A percentile compares a stretch with the other conserved stretches of the same genome.
Evolutionary conservation across 495 filamentous ascomycete species (phyloP).

Genomic region (Pyrenula massariospora): DNA sequence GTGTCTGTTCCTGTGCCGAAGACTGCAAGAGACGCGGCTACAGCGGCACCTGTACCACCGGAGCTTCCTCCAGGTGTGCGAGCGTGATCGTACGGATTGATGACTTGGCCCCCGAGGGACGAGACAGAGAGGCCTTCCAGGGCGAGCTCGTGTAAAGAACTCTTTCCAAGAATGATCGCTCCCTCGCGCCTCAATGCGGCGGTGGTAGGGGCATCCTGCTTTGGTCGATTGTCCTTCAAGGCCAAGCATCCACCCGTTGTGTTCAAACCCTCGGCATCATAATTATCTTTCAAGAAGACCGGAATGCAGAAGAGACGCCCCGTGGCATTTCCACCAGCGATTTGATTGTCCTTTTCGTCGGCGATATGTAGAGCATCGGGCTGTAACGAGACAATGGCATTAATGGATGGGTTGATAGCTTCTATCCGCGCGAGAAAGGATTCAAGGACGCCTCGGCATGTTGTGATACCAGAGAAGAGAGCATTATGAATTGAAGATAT

Average conservation of each 20-base stretch:
- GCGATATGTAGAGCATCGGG: slow-evolving; percentile 35
- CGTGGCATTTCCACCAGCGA: slow-evolving; percentile 28
- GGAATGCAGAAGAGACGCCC: slow-evolving; percentile 45
- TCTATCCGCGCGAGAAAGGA: slow-evolving; percentile 44
- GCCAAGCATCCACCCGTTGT: slow-evolving; percentile 43
- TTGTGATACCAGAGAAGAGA: slow-evolving; percentile 32
- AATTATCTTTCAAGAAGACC: slow-evolving; percentile 53
- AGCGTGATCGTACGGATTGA: slow-evolving; percentile 49
- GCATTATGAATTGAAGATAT: slow-evolving; percentile 40
- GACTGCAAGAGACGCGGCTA: slow-evolving; percentile 46
- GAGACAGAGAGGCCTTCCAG: slow-evolving; percentile 51
- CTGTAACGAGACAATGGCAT: slow-evolving; percentile 45
- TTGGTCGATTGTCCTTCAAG: slow-evolving; percentile 30
- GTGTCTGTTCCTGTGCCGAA: slow-evolving; percentile 48
- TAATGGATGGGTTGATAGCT: slow-evolving; percentile 40
- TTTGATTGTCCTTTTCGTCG: slow-evolving; percentile 27
- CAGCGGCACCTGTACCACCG: slow-evolving; percentile 47
- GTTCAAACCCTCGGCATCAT: slow-evolving; percentile 34
- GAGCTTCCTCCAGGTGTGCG: slow-evolving; percentile 55
- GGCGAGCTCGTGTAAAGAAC: slow-evolving; percentile 55
- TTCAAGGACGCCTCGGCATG: slow-evolving; percentile 39
- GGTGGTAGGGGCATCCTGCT: slow-evolving; percentile 29
- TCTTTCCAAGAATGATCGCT: slow-evolving; percentile 54
- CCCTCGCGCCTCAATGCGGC: slow-evolving; percentile 34
- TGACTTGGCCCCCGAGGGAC: slow-evolving; percentile 46